Conservation (phyloP, 306 rosid species). For the Trichosanthes truncata region DNA sequence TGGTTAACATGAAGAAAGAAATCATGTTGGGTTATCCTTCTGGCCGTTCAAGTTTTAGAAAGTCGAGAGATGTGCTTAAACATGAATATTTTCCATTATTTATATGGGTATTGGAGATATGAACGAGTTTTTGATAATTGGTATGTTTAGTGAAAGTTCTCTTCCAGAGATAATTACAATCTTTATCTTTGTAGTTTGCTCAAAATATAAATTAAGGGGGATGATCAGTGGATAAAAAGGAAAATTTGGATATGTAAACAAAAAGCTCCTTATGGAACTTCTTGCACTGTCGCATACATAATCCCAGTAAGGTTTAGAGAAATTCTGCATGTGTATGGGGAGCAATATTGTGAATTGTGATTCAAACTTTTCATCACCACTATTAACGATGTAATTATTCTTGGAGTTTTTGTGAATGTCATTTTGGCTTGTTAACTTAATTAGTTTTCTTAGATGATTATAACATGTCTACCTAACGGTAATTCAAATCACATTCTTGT, state of each 20-base stretch:
- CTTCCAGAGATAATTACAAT: not conserved
- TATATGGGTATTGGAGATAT: not conserved
- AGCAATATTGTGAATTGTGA: not conserved
- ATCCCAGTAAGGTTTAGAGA: not conserved
- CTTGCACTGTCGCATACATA: not conserved
- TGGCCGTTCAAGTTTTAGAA: not conserved
- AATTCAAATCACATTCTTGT: not conserved
- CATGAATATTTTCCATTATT: not conserved
- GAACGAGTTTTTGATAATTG: not conserved
- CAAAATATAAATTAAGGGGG: not conserved
- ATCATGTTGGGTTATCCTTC: not conserved
- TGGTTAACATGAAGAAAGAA: not conserved
- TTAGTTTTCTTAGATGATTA: not conserved
- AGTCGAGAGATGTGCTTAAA: not conserved
- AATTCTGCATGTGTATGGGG: not conserved
- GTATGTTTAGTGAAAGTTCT: not conserved
- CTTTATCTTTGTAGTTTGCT: not conserved
- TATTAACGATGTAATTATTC: not conserved
- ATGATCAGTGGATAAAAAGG: not conserved
- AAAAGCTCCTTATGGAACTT: not conserved
- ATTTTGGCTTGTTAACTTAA: not conserved
- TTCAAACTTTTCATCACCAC: not conserved
- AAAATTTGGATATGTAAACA: not conserved
- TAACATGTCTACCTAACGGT: not conserved
- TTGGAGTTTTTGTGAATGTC: not conserved